phyloP scores from a whole-genome alignment of 257 asterid species.

The Scutellaria baicalensis region DNA sequence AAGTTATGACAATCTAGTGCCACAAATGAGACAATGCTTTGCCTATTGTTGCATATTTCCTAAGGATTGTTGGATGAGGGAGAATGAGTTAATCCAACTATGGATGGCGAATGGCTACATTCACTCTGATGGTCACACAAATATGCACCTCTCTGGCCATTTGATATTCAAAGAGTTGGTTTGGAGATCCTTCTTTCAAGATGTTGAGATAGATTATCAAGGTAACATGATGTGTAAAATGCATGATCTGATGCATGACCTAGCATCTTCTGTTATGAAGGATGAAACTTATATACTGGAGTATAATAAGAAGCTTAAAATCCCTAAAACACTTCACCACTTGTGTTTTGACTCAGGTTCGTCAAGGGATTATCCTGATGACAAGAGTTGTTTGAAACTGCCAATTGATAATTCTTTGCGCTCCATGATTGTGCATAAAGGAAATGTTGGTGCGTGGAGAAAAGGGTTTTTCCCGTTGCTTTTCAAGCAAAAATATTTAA shows the following conservation, averaged over 20 bases:
- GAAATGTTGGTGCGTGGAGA: neutral
- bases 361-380: no score
- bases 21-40: no score
- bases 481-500: conserved; percentile 1
- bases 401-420: neutral
- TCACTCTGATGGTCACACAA: no score
- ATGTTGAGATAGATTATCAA: neutral
- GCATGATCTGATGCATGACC: conserved; percentile 24
- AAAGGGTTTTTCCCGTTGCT: neutral
- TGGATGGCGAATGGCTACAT: no score
- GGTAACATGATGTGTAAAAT: neutral
- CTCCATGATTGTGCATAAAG: neutral
- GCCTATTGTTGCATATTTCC: no score
- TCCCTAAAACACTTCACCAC: conserved; percentile 8
- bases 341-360: no score
- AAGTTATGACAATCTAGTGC: no score
- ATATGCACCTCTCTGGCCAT: no score
- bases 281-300: conserved; percentile 5
- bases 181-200: conserved; percentile 21
- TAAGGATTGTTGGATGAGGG: no score
- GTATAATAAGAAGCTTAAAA: no score
- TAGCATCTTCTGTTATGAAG: conserved; percentile 14
- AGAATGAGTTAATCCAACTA: no score
- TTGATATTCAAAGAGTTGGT: conserved; percentile 16
- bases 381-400: neutral